phyloP scores from a whole-genome alignment of 345 rosid species.

The Odontarrhena argentea region DNA sequence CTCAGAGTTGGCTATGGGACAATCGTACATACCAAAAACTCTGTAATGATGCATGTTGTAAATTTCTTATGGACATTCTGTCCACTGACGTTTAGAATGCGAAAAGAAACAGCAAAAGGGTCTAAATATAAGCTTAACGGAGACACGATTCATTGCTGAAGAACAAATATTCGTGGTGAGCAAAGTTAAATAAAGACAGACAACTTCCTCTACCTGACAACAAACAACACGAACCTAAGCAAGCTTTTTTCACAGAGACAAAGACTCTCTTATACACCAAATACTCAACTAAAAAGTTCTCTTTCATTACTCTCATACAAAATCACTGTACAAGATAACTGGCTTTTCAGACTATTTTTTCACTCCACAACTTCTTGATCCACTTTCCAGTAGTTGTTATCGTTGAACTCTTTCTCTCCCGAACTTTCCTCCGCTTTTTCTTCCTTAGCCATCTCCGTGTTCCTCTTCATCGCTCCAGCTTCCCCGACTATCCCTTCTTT shows the following conservation, averaged over 20 bases:
- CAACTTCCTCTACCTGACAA: slow-evolving; percentile 17
- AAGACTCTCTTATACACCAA: slow-evolving; percentile 10
- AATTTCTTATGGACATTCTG: no score
- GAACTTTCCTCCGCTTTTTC: slow-evolving; percentile 59
- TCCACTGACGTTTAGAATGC: not conserved
- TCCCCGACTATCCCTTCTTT: slow-evolving; percentile 96
- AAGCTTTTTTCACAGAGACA: not conserved
- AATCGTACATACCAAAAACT: no score
- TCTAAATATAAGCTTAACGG: not conserved
- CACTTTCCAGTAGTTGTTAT: slow-evolving; percentile 92
- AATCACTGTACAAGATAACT: slow-evolving; percentile 40
- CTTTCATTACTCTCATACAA: slow-evolving; percentile 31
- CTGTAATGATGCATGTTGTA: no score
- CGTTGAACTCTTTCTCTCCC: slow-evolving; percentile 80
- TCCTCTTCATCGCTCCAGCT: slow-evolving; percentile 84
- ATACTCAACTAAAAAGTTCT: slow-evolving; percentile 17
- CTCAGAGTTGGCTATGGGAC: no score
- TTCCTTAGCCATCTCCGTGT: slow-evolving; percentile 53
- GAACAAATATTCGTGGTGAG: slow-evolving; percentile 10
- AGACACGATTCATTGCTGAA: not conserved
- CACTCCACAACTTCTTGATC: slow-evolving; percentile 88
- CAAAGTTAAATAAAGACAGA: not conserved
- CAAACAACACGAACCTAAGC: slow-evolving; percentile 10
- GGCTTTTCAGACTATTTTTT: not conserved
- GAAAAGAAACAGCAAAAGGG: not conserved